Conservation (phyloP, 2,329 filamentous ascomycete species). For the Plenodomus tracheiphilus region DNA sequence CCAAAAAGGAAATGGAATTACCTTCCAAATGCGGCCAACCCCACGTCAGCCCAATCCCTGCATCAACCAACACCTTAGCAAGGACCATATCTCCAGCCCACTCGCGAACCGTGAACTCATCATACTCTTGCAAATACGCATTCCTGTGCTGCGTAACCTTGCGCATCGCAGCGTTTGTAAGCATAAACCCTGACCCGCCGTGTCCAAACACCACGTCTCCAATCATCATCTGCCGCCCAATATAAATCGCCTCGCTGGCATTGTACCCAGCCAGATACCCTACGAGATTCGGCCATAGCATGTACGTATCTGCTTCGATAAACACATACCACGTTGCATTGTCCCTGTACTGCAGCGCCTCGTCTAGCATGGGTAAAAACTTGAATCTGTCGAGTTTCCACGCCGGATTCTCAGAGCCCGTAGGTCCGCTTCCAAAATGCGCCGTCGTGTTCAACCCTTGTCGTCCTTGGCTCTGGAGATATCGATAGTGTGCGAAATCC, state of each 20-base stretch:
- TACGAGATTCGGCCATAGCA: constrained; percentile 57
- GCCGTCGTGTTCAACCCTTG: constrained; percentile 15
- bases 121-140: constrained; percentile 45
- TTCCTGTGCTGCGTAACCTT: constrained; percentile 40
- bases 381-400: constrained; percentile 42
- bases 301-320: constrained; percentile 61
- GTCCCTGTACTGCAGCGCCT: constrained; percentile 34
- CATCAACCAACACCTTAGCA: constrained; percentile 51
- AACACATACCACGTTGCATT: constrained; percentile 62
- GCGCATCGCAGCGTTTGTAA: constrained; percentile 54
- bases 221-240: constrained; percentile 58
- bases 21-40: constrained; percentile 25
- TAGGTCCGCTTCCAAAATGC: constrained; percentile 17
- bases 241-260: constrained; percentile 51
- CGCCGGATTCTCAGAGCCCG: constrained; percentile 10
- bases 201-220: constrained; percentile 56
- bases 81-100: constrained; percentile 58
- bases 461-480: constrained; percentile 31
- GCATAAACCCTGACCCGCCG: constrained; percentile 56
- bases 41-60: constrained; percentile 34
- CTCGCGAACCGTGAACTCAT: constrained; percentile 50
- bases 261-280: constrained; percentile 57
- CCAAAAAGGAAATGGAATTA: constrained; percentile 26
- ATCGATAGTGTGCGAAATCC: constrained; percentile 39
- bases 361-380: constrained; percentile 37